A percentile compares a stretch with the other conserved stretches of the same genome.
These are phyloP conservation scores for Penicillium sp. DNA, from an alignment of 2,329 filamentous ascomycete genomes.

Conservation along the genomic window DNA sequence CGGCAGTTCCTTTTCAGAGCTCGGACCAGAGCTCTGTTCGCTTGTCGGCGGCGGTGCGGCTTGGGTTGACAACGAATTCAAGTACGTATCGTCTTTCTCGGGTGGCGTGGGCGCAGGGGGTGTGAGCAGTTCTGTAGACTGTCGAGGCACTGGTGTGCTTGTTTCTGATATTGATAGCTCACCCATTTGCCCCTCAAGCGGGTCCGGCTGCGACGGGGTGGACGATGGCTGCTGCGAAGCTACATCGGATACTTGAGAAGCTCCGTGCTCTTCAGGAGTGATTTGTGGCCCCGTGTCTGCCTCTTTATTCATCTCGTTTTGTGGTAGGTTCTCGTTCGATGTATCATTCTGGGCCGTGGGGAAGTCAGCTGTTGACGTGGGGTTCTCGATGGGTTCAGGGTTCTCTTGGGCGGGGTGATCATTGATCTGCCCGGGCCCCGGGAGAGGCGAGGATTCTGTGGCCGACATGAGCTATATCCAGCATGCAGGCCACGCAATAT, in stretches of 20 bases:
- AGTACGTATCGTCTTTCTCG: slow-evolving; percentile 54
- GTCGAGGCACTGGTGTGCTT: slow-evolving; percentile 18
- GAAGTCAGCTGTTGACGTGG: slow-evolving; percentile 21
- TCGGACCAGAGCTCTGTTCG: slow-evolving; percentile 35
- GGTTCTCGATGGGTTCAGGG: slow-evolving; percentile 15
- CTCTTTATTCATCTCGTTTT: slow-evolving; percentile 16
- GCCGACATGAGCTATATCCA: slow-evolving; percentile 45
- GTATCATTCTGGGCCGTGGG: slow-evolving; percentile 20
- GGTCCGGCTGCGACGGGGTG: slow-evolving; percentile 18
- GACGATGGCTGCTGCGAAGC: slow-evolving; percentile 11
- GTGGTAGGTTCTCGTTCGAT: slow-evolving; percentile 10
- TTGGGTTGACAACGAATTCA: slow-evolving; percentile 47
- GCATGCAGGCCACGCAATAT: slow-evolving; percentile 33
- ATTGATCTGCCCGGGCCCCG: slow-evolving; percentile 25
- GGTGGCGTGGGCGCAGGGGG: slow-evolving; percentile 46
- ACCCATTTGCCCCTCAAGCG: slow-evolving; percentile 31
- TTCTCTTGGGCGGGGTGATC: slow-evolving; percentile 23
- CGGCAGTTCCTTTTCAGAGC: slow-evolving; percentile 40
- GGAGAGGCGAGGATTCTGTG: slow-evolving; percentile 26
- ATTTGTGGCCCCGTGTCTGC: slow-evolving; percentile 1
- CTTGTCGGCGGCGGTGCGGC: slow-evolving; percentile 42
- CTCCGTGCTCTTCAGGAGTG: background rate
- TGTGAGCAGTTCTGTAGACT: slow-evolving; percentile 9
- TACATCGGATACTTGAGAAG: slow-evolving; percentile 3
- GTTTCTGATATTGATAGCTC: slow-evolving; percentile 31